phyloP scores from a whole-genome alignment of 768 basidiomycete genomes.

The Floccularia luteovirens region DNA sequence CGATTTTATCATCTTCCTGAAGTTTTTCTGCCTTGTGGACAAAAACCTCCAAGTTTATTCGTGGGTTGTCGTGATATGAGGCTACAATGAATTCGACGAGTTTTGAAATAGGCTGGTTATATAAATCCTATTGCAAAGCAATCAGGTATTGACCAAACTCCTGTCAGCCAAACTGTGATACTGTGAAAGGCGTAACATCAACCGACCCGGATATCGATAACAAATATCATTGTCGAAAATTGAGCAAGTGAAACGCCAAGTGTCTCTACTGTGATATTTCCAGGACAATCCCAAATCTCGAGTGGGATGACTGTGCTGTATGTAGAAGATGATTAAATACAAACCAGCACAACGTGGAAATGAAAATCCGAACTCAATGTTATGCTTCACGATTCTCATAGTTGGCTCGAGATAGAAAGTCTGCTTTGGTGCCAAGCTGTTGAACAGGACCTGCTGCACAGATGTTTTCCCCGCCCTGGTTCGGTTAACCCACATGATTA shows the following conservation, averaged over 20 bases:
- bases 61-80: constrained; percentile 68
- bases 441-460: constrained; percentile 88
- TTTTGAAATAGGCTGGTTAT: constrained; percentile 76
- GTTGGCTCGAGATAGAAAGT: constrained; percentile 89
- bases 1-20: constrained; percentile 86
- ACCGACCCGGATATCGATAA: constrained; percentile 91
- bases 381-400: constrained; percentile 63
- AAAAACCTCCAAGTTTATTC: constrained; percentile 82
- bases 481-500: constrained; percentile 1
- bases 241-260: constrained; percentile 68
- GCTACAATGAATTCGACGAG: constrained; percentile 78
- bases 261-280: constrained; percentile 74
- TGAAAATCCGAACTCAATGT: constrained; percentile 64
- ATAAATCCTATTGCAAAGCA: constrained; percentile 51
- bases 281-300: constrained; percentile 94
- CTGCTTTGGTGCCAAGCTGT: constrained; percentile 73
- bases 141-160: no score
- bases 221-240: constrained; percentile 84
- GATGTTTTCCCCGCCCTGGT: constrained; percentile 87
- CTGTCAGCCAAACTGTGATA: no score
- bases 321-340: background rate
- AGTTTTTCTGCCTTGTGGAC: constrained; percentile 93
- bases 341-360: background rate
- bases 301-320: constrained; percentile 84
- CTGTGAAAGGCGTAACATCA: no score